Percentiles rank a stretch among this genome's conserved stretches.
These are phyloP conservation scores for Liriodendron chinense DNA, from an alignment of 164 flowering plant species.

Conservation along the genomic window DNA sequence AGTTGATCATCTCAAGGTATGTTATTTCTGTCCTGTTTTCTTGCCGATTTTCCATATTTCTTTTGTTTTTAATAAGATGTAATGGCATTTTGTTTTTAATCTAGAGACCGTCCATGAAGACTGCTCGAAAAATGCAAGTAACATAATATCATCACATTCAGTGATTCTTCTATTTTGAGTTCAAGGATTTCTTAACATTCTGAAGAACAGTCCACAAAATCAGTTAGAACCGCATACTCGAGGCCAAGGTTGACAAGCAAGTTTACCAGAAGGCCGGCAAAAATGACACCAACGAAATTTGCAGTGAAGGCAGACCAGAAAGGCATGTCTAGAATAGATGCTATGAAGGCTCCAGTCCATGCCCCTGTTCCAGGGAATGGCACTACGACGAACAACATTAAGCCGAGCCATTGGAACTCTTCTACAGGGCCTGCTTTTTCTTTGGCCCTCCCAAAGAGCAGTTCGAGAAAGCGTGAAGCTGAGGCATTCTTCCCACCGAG, in stretches of 20 bases:
- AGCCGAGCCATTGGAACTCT: conserved; percentile 95
- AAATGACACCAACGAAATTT: conserved; percentile 65
- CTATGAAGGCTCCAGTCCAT: conserved; percentile 93
- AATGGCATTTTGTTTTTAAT: too few species aligned
- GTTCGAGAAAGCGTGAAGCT: conserved; percentile 58
- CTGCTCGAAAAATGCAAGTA: background rate
- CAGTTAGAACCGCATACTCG: conserved; percentile 72
- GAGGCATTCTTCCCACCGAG: conserved; percentile 55
- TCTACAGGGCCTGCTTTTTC: conserved; percentile 87
- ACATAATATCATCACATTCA: background rate
- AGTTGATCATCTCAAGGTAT: conserved; percentile 96
- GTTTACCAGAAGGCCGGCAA: conserved; percentile 88
- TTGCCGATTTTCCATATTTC: background rate
- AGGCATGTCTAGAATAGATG: conserved; percentile 89
- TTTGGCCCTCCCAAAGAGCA: conserved; percentile 61
- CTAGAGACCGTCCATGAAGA: background rate
- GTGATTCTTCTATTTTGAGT: conserved; percentile 26
- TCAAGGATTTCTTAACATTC: conserved; percentile 44
- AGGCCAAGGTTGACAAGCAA: conserved; percentile 94
- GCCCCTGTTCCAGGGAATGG: conserved; percentile 99
- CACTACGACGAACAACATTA: conserved; percentile 96
- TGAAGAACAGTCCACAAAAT: conserved; percentile 81
- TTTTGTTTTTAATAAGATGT: too few species aligned
- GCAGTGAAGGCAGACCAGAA: conserved; percentile 84
- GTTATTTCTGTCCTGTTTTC: conserved; percentile 7